Evolutionary conservation across 345 rosid genomes (phyloP).

Genomic region (Fremontodendron californicum): DNA sequence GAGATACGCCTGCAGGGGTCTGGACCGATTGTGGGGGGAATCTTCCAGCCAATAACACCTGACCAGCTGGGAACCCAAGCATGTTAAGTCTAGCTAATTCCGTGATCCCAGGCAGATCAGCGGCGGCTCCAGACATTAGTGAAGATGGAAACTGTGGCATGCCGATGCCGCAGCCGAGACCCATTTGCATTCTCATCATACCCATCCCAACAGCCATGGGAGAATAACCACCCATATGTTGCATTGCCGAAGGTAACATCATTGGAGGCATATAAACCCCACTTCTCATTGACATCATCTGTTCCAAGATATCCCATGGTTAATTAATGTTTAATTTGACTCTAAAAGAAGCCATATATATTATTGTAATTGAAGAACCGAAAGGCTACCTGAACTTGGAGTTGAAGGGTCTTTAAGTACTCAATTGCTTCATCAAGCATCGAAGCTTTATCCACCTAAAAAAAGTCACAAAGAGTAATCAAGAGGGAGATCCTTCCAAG

Average conservation of each 20-base stretch:
- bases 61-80: slow-evolving; percentile 30
- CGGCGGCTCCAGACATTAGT: slow-evolving; percentile 16
- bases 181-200: slow-evolving; percentile 36
- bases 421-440: slow-evolving; percentile 69
- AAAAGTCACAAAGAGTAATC: slow-evolving; percentile 8
- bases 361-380: neutral
- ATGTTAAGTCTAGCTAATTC: slow-evolving; percentile 22
- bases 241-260: slow-evolving; percentile 38
- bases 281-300: slow-evolving; percentile 60
- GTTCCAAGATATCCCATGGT: slow-evolving; percentile 13
- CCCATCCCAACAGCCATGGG: slow-evolving; percentile 28
- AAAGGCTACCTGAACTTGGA: slow-evolving; percentile 62
- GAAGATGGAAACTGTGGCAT: slow-evolving; percentile 27
- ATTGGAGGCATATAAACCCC: slow-evolving; percentile 35
- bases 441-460: slow-evolving; percentile 53
- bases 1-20: slow-evolving; percentile 2
- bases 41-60: slow-evolving; percentile 18
- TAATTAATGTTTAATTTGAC: neutral
- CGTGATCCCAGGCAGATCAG: slow-evolving; percentile 16
- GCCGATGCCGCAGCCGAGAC: slow-evolving; percentile 21
- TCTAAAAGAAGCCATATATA: neutral
- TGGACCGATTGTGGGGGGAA: slow-evolving; percentile 18
- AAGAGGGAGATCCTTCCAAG: neutral
- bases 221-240: slow-evolving; percentile 31
- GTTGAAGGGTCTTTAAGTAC: slow-evolving; percentile 61